phyloP scores from a whole-genome alignment of 1,284 basidiomycete species.

The Tilletia setariae region DNA sequence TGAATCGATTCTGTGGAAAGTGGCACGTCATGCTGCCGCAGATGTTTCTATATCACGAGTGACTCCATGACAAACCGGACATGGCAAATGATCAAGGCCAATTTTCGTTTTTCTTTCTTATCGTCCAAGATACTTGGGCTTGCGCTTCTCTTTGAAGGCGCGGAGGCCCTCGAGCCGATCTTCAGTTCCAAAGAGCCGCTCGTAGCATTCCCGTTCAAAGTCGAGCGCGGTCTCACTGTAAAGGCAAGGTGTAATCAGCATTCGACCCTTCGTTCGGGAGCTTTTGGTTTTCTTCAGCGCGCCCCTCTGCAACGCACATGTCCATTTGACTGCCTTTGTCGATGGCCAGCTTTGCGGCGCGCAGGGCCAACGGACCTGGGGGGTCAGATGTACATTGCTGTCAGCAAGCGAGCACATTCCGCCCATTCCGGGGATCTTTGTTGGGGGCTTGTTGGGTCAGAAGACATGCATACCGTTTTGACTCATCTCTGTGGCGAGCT shows the following conservation, averaged over 20 bases:
- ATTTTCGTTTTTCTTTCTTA: constrained; percentile 56
- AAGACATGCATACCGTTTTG: constrained; percentile 71
- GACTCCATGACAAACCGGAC: background rate
- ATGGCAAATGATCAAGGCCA: background rate
- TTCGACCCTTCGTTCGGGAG: too few relatives aligned
- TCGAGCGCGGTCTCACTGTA: constrained; percentile 66
- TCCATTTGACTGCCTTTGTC: constrained; percentile 73
- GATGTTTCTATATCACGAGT: background rate
- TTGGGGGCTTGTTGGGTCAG: too few relatives aligned
- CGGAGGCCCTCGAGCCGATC: constrained; percentile 80
- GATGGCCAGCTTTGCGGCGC: constrained; percentile 83
- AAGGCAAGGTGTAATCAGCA: too few relatives aligned
- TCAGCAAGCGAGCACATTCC: background rate
- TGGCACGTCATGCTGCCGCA: constrained; percentile 54
- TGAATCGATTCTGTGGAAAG: constrained; percentile 66
- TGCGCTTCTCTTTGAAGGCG: constrained; percentile 84
- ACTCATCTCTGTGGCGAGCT: constrained; percentile 22
- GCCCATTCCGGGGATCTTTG: too few relatives aligned
- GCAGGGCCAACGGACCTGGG: constrained; percentile 78
- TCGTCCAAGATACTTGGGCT: constrained; percentile 77
- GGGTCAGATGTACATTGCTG: background rate
- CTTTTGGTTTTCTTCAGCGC: too few relatives aligned
- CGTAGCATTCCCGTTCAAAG: constrained; percentile 82
- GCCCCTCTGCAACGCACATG: constrained; percentile 60
- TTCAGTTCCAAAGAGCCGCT: constrained; percentile 71